phyloP scores from a whole-genome alignment of 2,329 filamentous ascomycete genomes.

The Colletotrichum coccodes region DNA sequence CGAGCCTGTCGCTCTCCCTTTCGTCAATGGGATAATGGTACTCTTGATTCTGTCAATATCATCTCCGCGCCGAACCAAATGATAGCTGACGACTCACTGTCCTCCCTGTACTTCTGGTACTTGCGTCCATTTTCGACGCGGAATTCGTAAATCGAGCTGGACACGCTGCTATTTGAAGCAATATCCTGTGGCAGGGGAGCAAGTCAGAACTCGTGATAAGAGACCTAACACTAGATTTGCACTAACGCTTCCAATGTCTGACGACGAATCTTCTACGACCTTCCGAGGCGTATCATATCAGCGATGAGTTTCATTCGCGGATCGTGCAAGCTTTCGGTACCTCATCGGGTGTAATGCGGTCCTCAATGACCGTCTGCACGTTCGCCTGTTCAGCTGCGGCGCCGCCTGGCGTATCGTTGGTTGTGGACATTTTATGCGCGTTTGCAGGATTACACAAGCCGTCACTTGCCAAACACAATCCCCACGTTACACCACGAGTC shows the following conservation, averaged over 20 bases:
- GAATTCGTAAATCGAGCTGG: neutral
- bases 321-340: neutral
- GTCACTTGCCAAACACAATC: too few species aligned
- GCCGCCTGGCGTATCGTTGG: neutral
- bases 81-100: neutral
- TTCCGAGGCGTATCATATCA: neutral
- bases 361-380: neutral
- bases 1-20: neutral
- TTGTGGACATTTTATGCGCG: neutral
- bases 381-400: neutral
- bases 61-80: neutral
- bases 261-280: neutral
- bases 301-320: neutral
- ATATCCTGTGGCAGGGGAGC: too few species aligned
- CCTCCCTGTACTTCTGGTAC: neutral
- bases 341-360: neutral
- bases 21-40: neutral
- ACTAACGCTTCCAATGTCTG: neutral
- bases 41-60: neutral
- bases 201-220: too few species aligned
- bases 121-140: neutral
- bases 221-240: neutral
- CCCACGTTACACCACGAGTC: neutral
- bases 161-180: neutral
- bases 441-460: neutral